These are phyloP conservation scores for Bassia scoparia DNA, from an alignment of 148 eudicot genomes.

Conservation along the genomic window DNA sequence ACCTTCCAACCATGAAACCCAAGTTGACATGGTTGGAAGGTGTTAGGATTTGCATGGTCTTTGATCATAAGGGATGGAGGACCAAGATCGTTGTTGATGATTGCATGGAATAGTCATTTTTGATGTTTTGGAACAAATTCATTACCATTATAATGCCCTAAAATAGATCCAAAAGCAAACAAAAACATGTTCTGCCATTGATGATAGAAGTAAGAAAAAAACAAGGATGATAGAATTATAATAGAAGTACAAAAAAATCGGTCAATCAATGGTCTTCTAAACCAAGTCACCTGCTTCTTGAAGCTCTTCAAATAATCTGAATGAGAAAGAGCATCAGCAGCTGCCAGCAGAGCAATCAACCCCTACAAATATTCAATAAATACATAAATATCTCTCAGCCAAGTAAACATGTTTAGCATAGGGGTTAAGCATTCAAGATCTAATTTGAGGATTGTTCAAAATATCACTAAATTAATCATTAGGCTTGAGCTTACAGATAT, in stretches of 20 bases:
- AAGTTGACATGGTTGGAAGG: too few species aligned
- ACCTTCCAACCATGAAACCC: too few species aligned
- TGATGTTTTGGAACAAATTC: too few species aligned
- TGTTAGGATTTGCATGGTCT: too few species aligned
- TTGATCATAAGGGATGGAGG: too few species aligned
- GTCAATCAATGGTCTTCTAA: background rate
- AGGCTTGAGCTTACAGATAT: slow-evolving; percentile 62
- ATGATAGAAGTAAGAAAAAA: too few species aligned
- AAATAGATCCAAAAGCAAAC: background rate
- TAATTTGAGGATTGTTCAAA: background rate
- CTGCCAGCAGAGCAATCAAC: slow-evolving; percentile 77
- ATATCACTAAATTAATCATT: background rate
- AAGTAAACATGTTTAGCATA: slow-evolving; percentile 9
- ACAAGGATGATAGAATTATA: background rate
- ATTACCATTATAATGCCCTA: background rate
- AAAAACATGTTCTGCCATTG: too few species aligned
- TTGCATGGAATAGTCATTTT: too few species aligned
- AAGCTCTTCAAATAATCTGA: slow-evolving; percentile 47
- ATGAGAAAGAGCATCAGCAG: slow-evolving; percentile 85
- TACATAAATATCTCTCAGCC: slow-evolving; percentile 7
- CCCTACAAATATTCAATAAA: slow-evolving; percentile 50
- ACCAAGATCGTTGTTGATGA: too few species aligned
- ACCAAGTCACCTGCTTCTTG: slow-evolving; percentile 62
- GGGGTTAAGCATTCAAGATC: background rate
- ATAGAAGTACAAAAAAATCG: background rate